These are phyloP conservation scores for Taphrina flavorubra DNA, from an alignment of 1,139 yeast genomes.

Conservation along the genomic window DNA sequence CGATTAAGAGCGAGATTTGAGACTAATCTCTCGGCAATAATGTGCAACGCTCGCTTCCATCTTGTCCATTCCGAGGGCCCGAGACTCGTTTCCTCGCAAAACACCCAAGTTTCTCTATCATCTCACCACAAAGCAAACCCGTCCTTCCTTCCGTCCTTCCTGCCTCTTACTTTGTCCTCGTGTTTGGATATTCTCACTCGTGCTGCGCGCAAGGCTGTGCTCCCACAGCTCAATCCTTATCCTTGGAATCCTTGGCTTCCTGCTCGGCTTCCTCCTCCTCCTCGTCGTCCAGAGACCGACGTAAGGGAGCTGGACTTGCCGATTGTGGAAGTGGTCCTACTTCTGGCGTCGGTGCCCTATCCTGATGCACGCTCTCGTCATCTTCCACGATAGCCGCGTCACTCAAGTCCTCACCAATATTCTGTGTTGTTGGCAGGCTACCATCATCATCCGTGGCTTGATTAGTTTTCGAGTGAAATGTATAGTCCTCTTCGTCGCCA, in stretches of 20 bases:
- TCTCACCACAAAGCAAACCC: too few species aligned
- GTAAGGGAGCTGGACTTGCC: slow-evolving; percentile 29
- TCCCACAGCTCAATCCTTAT: background rate
- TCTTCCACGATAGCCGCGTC: background rate
- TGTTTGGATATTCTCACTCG: too few species aligned
- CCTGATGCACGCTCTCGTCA: background rate
- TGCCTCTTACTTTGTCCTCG: too few species aligned
- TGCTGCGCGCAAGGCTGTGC: too few species aligned
- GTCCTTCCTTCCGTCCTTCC: too few species aligned
- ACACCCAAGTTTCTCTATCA: too few species aligned
- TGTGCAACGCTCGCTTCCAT: too few species aligned
- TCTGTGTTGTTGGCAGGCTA: background rate
- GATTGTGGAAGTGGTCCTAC: slow-evolving; percentile 30
- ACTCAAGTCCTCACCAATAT: background rate
- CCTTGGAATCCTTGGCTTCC: too few species aligned
- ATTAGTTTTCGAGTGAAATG: background rate
- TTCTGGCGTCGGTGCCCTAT: slow-evolving; percentile 26
- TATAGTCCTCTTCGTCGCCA: background rate
- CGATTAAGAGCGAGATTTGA: too few species aligned
- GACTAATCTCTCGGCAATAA: too few species aligned
- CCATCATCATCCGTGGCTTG: background rate
- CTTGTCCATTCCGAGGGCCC: too few species aligned
- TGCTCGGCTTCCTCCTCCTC: slow-evolving; percentile 14
- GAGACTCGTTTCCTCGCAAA: too few species aligned
- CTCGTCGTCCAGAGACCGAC: slow-evolving; percentile 25